Base-by-base conservation (phyloP, 352 stramenopile genomes). In the Phytophthora melonis region DNA sequence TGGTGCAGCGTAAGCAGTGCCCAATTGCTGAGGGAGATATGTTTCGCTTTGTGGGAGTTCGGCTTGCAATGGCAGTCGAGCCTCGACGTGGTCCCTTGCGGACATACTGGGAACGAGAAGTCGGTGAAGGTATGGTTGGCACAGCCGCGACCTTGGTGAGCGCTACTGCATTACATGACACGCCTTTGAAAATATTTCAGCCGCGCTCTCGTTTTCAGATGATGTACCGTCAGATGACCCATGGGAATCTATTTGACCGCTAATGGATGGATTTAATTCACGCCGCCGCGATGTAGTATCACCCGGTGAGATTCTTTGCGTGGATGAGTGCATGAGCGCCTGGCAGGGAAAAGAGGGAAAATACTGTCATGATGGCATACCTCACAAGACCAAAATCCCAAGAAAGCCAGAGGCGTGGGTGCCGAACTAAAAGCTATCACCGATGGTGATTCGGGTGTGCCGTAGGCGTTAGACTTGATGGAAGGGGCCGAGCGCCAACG, bases 331-430 rank as follows among this genome's bases (percentile, higher is more conserved):
- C 7, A 69, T 69, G 53, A 25, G 5, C 10, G 30, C 63, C n/a
- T 57, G 52, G 39, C 13, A 70, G 49, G 53, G 63, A 19, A 34
- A 16, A 39, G 27, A 70, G 34, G 16, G 9, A 4, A 63, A 70
- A 11, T 64, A 52, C 18, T 41, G 23, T 14, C 52, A 69, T 5
- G 63, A 69, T 39, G 53, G n/a, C 5, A 62, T 69, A 18, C 63
- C 52, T 11, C 63, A 63, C 39, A 39, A 57, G n/a, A 63, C 53
- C 13, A 25, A 69, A 25, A 69, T 69, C 3, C 39, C 23, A 18
- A 19, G 39, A 19, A 69, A 63, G 19, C 52, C 39, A 8, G 63
- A 69, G 53, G 18, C 9, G 11, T 57, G 7, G 52, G 63, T 25
- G 53, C 63, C 4, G 39, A 63, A 11, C 19, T 57, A 9, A 63